These are phyloP conservation scores for Neopestalotiopsis sp. DNA, from an alignment of 2,329 filamentous ascomycete genomes.

Conservation along the genomic window DNA sequence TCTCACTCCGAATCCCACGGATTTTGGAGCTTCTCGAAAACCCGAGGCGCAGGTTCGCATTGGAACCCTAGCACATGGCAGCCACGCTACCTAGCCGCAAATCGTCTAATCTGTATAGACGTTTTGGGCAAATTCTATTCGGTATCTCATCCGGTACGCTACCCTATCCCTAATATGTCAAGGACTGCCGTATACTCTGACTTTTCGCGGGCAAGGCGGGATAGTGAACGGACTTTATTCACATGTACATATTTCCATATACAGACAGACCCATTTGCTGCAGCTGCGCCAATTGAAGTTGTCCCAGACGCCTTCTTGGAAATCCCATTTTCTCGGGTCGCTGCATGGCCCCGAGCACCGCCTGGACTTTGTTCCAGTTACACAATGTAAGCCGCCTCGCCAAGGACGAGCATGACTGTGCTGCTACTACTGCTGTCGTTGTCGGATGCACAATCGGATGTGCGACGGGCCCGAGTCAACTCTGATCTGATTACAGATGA, in stretches of 20 bases:
- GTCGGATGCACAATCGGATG: neutral
- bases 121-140: no score
- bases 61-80: neutral
- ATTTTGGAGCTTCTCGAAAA: neutral
- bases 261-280: neutral
- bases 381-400: constrained; percentile 1
- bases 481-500: neutral
- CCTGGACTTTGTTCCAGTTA: neutral
- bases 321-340: neutral
- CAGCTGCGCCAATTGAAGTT: neutral
- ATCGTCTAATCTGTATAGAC: neutral
- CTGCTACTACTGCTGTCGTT: neutral
- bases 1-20: neutral
- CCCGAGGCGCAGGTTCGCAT: no score
- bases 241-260: neutral
- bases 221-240: neutral
- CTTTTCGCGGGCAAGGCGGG: neutral
- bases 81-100: neutral
- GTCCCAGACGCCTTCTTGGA: neutral
- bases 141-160: no score
- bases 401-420: neutral
- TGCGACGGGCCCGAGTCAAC: neutral
- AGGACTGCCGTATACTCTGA: no score
- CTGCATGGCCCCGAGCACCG: neutral
- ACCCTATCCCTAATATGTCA: no score